Percentiles rank a stretch among this genome's conserved stretches.
Evolutionary conservation across 129 eudicot species (phyloP).

Genomic region (Tagetes patula): DNA sequence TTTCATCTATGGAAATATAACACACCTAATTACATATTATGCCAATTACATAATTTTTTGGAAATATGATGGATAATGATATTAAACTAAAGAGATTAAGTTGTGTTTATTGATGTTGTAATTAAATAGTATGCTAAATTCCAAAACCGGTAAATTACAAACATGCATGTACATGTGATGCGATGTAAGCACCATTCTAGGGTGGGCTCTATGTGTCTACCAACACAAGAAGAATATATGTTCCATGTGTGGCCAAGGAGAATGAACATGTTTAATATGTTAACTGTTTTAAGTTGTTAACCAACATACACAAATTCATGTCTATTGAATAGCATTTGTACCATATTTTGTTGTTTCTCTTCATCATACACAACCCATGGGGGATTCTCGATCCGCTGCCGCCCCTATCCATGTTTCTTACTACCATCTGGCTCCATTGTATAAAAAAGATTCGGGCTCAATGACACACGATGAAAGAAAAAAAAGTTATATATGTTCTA

Average conservation of each 20-base stretch:
- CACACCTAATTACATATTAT: neutral
- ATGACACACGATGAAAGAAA: too few species aligned
- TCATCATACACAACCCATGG: neutral
- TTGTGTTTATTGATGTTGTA: neutral
- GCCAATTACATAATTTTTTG: neutral
- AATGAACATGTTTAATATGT: neutral
- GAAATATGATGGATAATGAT: neutral
- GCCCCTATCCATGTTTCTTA: too few species aligned
- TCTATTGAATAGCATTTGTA: neutral
- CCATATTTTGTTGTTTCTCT: neutral
- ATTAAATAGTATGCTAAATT: neutral
- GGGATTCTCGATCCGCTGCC: neutral
- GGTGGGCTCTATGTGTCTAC: constrained; percentile 6
- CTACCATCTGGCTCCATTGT: neutral
- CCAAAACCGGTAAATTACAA: neutral
- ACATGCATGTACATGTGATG: constrained; percentile 5
- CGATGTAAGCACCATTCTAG: neutral
- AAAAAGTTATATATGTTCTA: too few species aligned
- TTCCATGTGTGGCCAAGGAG: neutral
- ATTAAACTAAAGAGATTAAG: neutral
- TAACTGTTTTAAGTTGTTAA: neutral
- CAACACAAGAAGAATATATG: neutral
- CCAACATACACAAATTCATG: neutral
- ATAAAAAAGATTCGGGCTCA: too few species aligned
- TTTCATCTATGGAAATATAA: neutral